phyloP scores from a whole-genome alignment of 805 yeast species.

The Millerozyma miso region DNA sequence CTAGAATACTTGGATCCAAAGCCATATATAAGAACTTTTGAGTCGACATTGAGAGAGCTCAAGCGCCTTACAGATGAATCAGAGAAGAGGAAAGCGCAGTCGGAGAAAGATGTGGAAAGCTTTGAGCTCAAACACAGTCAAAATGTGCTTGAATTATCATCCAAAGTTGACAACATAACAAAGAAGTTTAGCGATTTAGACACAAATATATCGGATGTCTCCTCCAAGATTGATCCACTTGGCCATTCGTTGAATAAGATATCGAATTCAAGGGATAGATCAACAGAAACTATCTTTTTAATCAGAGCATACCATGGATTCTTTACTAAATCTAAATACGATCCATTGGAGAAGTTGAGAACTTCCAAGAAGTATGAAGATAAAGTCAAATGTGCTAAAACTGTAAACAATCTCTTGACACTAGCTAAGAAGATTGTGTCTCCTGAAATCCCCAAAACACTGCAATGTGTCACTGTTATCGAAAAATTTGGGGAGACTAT shows the following conservation, averaged over 20 bases:
- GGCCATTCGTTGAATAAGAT: conserved; percentile 65
- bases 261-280: conserved; percentile 68
- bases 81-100: conserved; percentile 41
- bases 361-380: conserved; percentile 45
- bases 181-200: conserved; percentile 49
- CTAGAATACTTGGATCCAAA: conserved; percentile 75
- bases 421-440: conserved; percentile 63
- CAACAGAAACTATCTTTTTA: conserved; percentile 66
- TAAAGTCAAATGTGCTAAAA: conserved; percentile 62
- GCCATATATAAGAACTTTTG: conserved; percentile 92
- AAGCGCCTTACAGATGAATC: conserved; percentile 59
- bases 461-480: conserved; percentile 40
- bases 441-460: conserved; percentile 45
- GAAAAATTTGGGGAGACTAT: conserved; percentile 71
- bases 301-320: conserved; percentile 77
- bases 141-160: conserved; percentile 54
- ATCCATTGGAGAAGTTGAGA: conserved; percentile 56
- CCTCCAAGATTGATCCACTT: conserved; percentile 60
- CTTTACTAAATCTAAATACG: conserved; percentile 49
- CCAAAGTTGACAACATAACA: conserved; percentile 44
- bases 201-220: conserved; percentile 49
- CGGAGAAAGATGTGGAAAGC: conserved; percentile 53
- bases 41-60: conserved; percentile 73
- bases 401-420: conserved; percentile 59
- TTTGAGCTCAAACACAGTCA: conserved; percentile 65